Evolutionary conservation across 768 basidiomycete species (phyloP).

Genomic region (Kwoniella europaea): DNA sequence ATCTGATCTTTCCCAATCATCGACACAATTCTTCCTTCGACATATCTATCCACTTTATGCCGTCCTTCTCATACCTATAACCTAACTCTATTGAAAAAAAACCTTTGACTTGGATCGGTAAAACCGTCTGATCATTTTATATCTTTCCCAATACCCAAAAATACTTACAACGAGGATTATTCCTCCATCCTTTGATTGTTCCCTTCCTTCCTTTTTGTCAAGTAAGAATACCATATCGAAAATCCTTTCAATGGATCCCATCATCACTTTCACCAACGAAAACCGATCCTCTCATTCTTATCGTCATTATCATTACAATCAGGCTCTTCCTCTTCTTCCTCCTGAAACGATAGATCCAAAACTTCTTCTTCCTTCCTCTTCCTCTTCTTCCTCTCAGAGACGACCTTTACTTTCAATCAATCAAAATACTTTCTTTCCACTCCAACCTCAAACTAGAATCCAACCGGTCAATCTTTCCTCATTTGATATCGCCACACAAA

Average conservation of each 20-base stretch:
- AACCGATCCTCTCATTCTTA: neutral
- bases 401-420: neutral
- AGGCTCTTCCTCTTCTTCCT: neutral
- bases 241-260: neutral
- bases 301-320: neutral
- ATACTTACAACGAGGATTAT: neutral
- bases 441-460: neutral
- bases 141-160: neutral
- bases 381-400: neutral
- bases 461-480: neutral
- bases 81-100: neutral
- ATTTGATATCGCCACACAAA: neutral
- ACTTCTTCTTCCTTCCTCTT: slow-evolving; percentile 1
- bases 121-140: neutral
- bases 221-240: neutral
- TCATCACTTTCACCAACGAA: neutral
- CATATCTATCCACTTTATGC: neutral
- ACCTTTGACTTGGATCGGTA: neutral
- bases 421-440: neutral
- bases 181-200: neutral
- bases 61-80: neutral
- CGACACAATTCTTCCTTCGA: neutral
- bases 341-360: slow-evolving; percentile 4
- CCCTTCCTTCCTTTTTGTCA: neutral
- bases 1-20: neutral